A percentile compares a stretch with the other conserved stretches of the same genome.
Conservation (phyloP, 73 alveolate species). For the Symbiodinium pilosum region DNA sequence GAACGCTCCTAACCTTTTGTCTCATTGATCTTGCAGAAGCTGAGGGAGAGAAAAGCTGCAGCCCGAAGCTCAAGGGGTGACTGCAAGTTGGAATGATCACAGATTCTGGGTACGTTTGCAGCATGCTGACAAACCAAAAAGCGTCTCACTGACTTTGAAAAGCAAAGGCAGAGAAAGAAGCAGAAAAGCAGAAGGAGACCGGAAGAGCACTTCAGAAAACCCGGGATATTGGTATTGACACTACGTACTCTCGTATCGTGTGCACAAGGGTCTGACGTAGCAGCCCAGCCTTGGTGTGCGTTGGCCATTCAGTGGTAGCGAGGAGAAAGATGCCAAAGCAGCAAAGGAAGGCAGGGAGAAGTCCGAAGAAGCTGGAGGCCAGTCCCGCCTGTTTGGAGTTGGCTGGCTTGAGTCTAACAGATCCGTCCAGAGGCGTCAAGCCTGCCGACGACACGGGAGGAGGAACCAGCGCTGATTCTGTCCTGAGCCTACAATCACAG, state of each 20-base stretch:
- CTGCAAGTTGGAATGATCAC: not conserved
- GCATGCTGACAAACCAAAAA: too few species aligned
- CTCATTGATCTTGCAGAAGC: too few species aligned
- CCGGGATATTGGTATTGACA: not conserved
- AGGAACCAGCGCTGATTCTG: slow-evolving; percentile 88
- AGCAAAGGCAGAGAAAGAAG: slow-evolving; percentile 43
- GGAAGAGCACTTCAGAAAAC: not conserved
- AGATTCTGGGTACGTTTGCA: too few species aligned
- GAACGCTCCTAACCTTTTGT: too few species aligned
- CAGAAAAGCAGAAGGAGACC: slow-evolving; percentile 63
- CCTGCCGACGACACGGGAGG: slow-evolving; percentile 21
- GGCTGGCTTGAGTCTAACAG: too few species aligned
- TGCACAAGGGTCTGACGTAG: too few species aligned
- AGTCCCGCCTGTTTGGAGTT: too few species aligned
- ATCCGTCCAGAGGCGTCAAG: slow-evolving; percentile 25
- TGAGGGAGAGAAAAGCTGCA: not conserved
- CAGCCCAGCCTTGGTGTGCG: too few species aligned
- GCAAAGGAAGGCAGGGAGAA: slow-evolving; percentile 22
- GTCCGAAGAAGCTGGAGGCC: slow-evolving; percentile 1
- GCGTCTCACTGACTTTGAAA: not conserved
- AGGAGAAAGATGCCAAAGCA: slow-evolving; percentile 67
- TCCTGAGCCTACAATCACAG: not conserved
- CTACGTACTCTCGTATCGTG: too few species aligned
- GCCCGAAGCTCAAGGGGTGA: not conserved
- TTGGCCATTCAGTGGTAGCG: too few species aligned